Evolutionary conservation across 1,284 basidiomycete species (phyloP).

Genomic region (Farysia itapuensis): DNA sequence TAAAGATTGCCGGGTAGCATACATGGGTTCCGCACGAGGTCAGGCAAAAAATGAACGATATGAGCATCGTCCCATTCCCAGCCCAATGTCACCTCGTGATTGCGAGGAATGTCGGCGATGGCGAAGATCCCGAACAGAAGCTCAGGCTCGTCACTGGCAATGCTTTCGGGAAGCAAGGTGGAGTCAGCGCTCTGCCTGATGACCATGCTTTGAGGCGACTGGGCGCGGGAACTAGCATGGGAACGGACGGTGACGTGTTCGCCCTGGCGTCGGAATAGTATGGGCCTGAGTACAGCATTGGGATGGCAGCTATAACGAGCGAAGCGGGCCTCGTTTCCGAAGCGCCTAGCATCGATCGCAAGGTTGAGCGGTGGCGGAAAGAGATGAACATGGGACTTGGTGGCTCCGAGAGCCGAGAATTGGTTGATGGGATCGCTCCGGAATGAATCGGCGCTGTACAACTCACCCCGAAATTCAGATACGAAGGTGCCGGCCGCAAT

Average conservation of each 20-base stretch:
- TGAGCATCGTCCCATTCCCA: slow-evolving; percentile 98
- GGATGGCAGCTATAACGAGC: slow-evolving; percentile 82
- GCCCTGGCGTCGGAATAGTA: slow-evolving; percentile 65
- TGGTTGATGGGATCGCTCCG: slow-evolving; percentile 64
- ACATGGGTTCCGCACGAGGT: slow-evolving; percentile 66
- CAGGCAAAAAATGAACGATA: slow-evolving; percentile 78
- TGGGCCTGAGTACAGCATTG: slow-evolving; percentile 80
- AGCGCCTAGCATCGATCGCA: slow-evolving; percentile 77
- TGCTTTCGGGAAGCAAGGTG: not conserved
- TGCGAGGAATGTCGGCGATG: slow-evolving; percentile 71
- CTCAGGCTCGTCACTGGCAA: slow-evolving; percentile 61
- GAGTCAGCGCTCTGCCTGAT: not conserved
- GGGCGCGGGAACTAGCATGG: slow-evolving; percentile 20
- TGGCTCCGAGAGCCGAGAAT: slow-evolving; percentile 63
- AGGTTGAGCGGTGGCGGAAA: slow-evolving; percentile 78
- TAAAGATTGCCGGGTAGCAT: slow-evolving; percentile 13
- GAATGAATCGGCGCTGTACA: slow-evolving; percentile 58
- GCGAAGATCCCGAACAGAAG: slow-evolving; percentile 84
- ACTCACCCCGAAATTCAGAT: slow-evolving; percentile 57
- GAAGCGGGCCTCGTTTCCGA: slow-evolving; percentile 75
- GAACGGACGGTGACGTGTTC: slow-evolving; percentile 18
- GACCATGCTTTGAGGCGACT: slow-evolving; percentile 8
- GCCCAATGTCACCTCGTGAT: slow-evolving; percentile 84
- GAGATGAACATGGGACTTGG: slow-evolving; percentile 74
- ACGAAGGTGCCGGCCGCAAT: slow-evolving; percentile 61